Evolutionary conservation across 1,139 yeast species (phyloP), one percentile per base, ranked within the genome.

Genomic region (Lodderomyces beijingensis): DNA sequence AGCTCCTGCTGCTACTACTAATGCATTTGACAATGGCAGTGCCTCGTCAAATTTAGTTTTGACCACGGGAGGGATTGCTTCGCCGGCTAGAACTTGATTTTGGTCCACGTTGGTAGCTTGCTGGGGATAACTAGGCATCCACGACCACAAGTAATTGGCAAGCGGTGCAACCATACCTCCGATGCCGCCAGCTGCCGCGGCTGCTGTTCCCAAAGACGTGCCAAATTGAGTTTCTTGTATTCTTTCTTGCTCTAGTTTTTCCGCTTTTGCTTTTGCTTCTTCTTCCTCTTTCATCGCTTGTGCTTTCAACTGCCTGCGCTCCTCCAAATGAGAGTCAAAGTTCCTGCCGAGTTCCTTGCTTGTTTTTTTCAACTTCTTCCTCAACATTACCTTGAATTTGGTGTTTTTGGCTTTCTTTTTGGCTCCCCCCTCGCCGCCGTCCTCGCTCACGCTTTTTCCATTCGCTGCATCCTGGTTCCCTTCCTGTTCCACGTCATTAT

Each of bases 111-210:
- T 23, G n/a, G 28, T 28, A 7, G 35, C 27, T 19, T 20, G 19
- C 11, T 31, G 21, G 6, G 41, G 29, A 8, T 59, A 53, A 36
- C 62, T 63, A 1, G 54, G 60, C 4, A 65, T 38, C 66, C 67
- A 62, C 10, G 68, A 59, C 19, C 65, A 50, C 7, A 63, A 32
- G 36, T 59, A 59, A 37, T 57, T 61, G 70, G 17, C 71, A 65
- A 4, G 53, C 4, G 29, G 29, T 16, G 14, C 25, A 7, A 23
- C 10, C n/a, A 19, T 9, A n/a, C n/a, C n/a, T n/a, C n/a, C n/a
- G n/a, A n/a, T n/a, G n/a, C n/a, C n/a, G n/a, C n/a, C n/a, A 12
- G 25, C 11, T n/a, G n/a, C 6, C 25, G 25, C 14, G 10, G 11
- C 25, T 6, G 7, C 14, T 14, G 11, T 23, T 6, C 7, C 14